These are phyloP conservation scores for Eimeria praecox DNA, from an alignment of 169 alveolate species.

Conservation along the genomic window DNA sequence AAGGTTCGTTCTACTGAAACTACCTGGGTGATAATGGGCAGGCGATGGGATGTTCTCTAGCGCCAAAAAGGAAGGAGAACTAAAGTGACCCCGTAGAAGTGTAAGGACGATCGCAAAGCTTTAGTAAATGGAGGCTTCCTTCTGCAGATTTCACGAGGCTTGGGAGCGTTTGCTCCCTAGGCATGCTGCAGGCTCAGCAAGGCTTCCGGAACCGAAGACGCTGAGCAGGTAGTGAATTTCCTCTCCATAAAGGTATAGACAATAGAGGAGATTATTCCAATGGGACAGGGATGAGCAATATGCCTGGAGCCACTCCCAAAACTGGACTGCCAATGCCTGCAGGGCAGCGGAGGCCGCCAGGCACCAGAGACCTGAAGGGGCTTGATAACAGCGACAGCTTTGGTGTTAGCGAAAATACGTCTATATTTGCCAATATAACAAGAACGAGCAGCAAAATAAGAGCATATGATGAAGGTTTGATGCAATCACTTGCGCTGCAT, in stretches of 20 bases:
- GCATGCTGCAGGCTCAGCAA: neutral
- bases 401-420: neutral
- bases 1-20: neutral
- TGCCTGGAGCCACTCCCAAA: constrained; percentile 79
- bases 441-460: neutral
- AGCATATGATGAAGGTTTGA: neutral
- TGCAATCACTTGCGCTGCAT: neutral
- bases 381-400: constrained; percentile 65
- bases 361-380: constrained; percentile 96
- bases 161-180: neutral
- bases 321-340: constrained; percentile 93
- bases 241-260: neutral
- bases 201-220: neutral
- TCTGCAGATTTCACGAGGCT: neutral
- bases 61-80: neutral
- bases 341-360: constrained; percentile 98
- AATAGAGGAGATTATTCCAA: neutral
- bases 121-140: neutral
- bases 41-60: neutral
- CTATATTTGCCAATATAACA: neutral
- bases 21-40: neutral
- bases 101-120: neutral
- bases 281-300: neutral
- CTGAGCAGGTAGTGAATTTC: neutral
- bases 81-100: neutral